Conservation (phyloP, 1,139 yeast species). For the Sugiyamaella pinicola region DNA sequence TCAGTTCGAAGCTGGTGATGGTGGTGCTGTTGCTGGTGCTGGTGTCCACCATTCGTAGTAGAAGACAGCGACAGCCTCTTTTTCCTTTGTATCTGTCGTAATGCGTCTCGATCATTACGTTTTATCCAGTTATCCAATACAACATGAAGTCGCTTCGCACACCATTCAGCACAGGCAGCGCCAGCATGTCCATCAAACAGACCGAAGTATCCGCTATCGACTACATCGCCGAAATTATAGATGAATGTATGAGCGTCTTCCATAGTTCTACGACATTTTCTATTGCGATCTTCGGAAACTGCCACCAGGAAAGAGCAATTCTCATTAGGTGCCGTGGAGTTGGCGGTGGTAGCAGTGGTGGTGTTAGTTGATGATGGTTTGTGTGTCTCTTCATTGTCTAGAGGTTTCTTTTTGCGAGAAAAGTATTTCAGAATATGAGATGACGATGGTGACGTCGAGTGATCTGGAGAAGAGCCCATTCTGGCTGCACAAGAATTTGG, state of each 20-base stretch:
- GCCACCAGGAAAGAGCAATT: constrained; percentile 58
- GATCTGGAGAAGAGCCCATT: neutral
- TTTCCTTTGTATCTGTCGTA: constrained; percentile 19
- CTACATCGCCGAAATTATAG: constrained; percentile 83
- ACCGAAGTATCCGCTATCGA: constrained; percentile 96
- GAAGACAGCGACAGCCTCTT: too few species aligned
- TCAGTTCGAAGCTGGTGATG: constrained; percentile 1
- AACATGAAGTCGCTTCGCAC: constrained; percentile 84
- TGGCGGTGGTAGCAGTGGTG: neutral
- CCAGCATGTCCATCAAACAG: constrained; percentile 99
- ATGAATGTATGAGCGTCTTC: constrained; percentile 96
- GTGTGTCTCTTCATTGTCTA: constrained; percentile 6
- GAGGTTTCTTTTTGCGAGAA: constrained; percentile 24
- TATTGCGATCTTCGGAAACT: constrained; percentile 84
- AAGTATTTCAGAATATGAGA: constrained; percentile 26
- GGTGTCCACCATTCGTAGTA: constrained; percentile 1
- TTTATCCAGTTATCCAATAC: constrained; percentile 58
- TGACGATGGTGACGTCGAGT: constrained; percentile 2
- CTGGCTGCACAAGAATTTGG: too few species aligned
- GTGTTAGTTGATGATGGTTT: neutral
- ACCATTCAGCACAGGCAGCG: constrained; percentile 89
- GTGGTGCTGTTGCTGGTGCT: too few species aligned
- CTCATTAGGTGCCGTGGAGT: constrained; percentile 9
- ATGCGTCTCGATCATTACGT: constrained; percentile 34
- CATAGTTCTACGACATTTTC: constrained; percentile 83